A percentile compares a stretch with the other conserved stretches of the same genome.
Evolutionary conservation across 495 filamentous ascomycete genomes (phyloP).

Genomic region (Bombardia bombarda): DNA sequence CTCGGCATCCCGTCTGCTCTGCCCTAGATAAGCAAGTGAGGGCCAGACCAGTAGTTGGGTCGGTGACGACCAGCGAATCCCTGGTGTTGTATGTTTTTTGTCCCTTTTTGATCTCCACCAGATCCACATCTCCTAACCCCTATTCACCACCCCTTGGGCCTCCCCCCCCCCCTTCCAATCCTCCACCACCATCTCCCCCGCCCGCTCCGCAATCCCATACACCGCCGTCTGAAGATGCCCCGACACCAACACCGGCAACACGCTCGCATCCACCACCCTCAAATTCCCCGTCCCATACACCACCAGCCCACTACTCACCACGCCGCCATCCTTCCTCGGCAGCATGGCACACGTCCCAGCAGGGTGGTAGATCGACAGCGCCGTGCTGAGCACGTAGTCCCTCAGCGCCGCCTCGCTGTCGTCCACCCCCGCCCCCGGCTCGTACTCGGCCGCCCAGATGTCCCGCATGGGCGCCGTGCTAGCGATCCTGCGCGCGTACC

Average conservation of each 20-base stretch:
- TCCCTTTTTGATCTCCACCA: no score
- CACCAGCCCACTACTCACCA: slow-evolving; percentile 38
- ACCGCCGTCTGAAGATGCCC: slow-evolving; percentile 28
- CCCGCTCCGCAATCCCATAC: slow-evolving; percentile 30
- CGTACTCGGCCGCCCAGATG: slow-evolving; percentile 19
- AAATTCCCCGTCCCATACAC: slow-evolving; percentile 35
- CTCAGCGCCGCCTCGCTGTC: slow-evolving; percentile 17
- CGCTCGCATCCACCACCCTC: slow-evolving; percentile 26
- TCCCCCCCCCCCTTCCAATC: no score
- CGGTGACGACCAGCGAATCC: slow-evolving; percentile 34
- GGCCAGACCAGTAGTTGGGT: slow-evolving; percentile 37
- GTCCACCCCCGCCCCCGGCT: slow-evolving; percentile 14
- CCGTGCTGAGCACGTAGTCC: slow-evolving; percentile 12
- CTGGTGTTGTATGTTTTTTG: slow-evolving; percentile 17
- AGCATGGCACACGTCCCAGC: slow-evolving; percentile 44
- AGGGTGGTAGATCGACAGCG: slow-evolving; percentile 20
- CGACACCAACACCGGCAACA: slow-evolving; percentile 22
- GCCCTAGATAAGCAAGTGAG: slow-evolving; percentile 33
- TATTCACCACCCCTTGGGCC: no score
- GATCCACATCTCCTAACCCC: no score
- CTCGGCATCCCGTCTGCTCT: slow-evolving; percentile 46
- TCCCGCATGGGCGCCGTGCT: slow-evolving; percentile 9
- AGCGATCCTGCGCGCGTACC: slow-evolving; percentile 15
- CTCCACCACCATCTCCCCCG: slow-evolving; percentile 40
- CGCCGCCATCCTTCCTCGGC: slow-evolving; percentile 30